These are phyloP conservation scores for Pythium folliculosum DNA, from an alignment of 352 stramenopile genomes.

Conservation along the genomic window DNA sequence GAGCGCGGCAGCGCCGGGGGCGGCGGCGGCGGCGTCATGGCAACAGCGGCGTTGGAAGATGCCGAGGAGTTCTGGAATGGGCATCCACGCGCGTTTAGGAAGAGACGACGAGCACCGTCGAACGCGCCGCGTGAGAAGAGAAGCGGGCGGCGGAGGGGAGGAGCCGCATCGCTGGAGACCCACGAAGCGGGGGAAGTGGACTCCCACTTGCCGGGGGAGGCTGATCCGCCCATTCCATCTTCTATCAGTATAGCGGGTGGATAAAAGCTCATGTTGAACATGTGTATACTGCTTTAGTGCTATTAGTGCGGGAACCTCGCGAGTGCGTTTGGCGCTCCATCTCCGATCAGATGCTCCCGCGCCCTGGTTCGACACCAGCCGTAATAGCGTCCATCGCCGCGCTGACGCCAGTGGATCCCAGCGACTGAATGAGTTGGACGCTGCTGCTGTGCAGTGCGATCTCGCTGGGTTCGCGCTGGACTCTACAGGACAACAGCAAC, in stretches of 20 bases:
- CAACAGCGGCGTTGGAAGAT: not conserved
- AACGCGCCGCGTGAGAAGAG: no score
- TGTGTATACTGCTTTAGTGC: not conserved
- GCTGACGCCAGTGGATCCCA: no score
- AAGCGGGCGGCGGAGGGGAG: no score
- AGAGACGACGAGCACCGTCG: not conserved
- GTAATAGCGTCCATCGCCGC: no score
- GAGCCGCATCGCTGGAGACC: no score
- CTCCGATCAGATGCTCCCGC: constrained; percentile 21
- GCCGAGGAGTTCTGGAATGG: constrained; percentile 9
- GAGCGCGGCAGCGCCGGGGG: constrained; percentile 12
- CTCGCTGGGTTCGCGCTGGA: no score
- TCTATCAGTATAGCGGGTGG: constrained; percentile 1
- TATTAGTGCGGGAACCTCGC: not conserved
- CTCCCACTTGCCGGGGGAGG: not conserved
- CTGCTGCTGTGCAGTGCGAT: no score
- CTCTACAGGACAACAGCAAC: no score
- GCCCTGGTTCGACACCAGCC: no score
- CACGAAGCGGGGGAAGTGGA: not conserved
- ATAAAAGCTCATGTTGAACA: not conserved
- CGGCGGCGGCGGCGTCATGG: not conserved
- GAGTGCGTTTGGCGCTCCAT: not conserved
- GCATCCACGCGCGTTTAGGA: not conserved
- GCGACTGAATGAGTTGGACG: no score
- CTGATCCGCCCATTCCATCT: not conserved